phyloP scores from a whole-genome alignment of 2,329 filamentous ascomycete genomes.

The Ceratocystis alfenasii region DNA sequence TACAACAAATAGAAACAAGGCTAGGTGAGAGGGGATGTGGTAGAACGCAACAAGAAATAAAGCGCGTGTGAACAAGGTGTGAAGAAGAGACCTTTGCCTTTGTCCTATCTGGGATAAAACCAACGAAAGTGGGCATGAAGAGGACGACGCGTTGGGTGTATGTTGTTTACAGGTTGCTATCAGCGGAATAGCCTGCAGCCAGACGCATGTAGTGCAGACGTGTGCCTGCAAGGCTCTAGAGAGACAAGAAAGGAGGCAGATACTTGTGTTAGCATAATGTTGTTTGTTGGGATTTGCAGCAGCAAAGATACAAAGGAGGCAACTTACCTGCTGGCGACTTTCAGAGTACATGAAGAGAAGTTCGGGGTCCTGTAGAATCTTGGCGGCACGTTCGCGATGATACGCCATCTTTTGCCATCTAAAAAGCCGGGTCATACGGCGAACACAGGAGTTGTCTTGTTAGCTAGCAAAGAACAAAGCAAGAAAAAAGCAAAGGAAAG shows the following conservation, averaged over 20 bases:
- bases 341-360: conserved; percentile 48
- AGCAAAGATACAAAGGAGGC: neutral
- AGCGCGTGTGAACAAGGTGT: no score
- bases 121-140: no score
- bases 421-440: neutral
- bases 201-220: conserved; percentile 45
- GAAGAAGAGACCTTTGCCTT: no score
- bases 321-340: conserved; percentile 41
- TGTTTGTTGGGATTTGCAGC: neutral
- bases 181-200: conserved; percentile 38
- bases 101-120: no score
- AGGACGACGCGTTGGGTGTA: no score
- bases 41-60: no score
- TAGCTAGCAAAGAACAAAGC: neutral
- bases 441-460: neutral
- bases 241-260: neutral
- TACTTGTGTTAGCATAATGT: neutral
- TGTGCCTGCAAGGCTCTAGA: conserved; percentile 44
- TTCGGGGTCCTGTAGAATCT: conserved; percentile 46
- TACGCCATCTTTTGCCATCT: conserved; percentile 4
- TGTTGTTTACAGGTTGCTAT: neutral
- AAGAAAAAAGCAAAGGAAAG: neutral
- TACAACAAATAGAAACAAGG: no score
- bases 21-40: no score
- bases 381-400: neutral